These are phyloP conservation scores for Claviceps maximensis DNA, from an alignment of 2,329 filamentous ascomycete genomes.

Conservation along the genomic window DNA sequence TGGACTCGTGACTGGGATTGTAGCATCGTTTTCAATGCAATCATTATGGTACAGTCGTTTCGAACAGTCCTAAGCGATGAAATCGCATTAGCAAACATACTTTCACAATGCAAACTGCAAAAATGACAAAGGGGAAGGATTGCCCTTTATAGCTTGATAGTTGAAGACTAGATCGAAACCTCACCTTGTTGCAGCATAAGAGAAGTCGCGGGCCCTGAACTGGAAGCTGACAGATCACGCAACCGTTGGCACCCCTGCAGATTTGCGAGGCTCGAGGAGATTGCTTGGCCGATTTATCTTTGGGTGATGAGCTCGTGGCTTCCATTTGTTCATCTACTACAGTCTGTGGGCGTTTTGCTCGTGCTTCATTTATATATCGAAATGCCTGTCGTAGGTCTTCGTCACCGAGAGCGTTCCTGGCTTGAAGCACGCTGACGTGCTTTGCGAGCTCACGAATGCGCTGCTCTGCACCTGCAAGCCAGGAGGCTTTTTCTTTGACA, in stretches of 20 bases:
- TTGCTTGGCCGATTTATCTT: slow-evolving; percentile 10
- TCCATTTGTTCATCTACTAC: neutral
- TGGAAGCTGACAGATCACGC: slow-evolving; percentile 32
- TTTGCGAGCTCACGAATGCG: slow-evolving; percentile 42
- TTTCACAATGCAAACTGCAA: too few relatives aligned
- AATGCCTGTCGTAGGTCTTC: slow-evolving; percentile 29
- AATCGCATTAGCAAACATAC: neutral
- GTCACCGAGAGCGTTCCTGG: slow-evolving; percentile 33
- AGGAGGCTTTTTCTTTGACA: slow-evolving; percentile 33
- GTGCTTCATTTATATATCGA: slow-evolving; percentile 28
- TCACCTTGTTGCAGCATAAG: slow-evolving; percentile 37
- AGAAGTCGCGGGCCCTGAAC: slow-evolving; percentile 34
- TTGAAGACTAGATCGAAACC: slow-evolving; percentile 4
- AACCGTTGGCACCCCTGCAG: slow-evolving; percentile 31
- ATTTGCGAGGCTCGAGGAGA: slow-evolving; percentile 22
- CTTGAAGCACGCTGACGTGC: slow-evolving; percentile 37
- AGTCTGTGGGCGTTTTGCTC: slow-evolving; percentile 12
- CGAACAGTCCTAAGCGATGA: slow-evolving; percentile 24
- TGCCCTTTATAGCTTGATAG: too few relatives aligned
- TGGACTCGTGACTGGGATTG: slow-evolving; percentile 20
- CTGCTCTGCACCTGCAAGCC: slow-evolving; percentile 35
- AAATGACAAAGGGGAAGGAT: too few relatives aligned
- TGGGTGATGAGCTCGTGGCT: neutral
- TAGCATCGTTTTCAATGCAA: slow-evolving; percentile 27
- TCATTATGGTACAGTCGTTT: slow-evolving; percentile 34